Base-by-base conservation (phyloP, 2,329 filamentous ascomycete genomes). In the Chaetomium globosum region DNA sequence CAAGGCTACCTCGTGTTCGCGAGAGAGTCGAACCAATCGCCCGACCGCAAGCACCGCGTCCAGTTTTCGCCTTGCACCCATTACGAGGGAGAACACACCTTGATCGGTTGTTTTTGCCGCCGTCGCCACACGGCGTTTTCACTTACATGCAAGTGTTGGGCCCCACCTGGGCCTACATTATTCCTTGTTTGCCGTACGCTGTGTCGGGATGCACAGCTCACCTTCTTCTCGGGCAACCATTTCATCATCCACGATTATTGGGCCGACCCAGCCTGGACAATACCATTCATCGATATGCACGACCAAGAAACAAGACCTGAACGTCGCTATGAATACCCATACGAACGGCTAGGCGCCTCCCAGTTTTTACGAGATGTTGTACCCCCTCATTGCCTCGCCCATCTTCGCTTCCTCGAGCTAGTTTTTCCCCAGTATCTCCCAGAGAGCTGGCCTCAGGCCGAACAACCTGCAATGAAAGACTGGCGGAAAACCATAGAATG, bases 201-300 rank as follows among this genome's bases (percentile, higher is more conserved):
- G 19, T 48, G 12, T 48, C 30, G 31, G n/a, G 61, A 63, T 21
- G 61, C 61, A 9, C 63, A 65, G 58, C 31, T 61, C 31, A 39
- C 56, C 58, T 65, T 65, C 63, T 65, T 62, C 54, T 65, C 64
- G 33, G 26, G 46, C 31, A 65, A 65, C 58, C 57, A 57, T 30
- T 65, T 65, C 58, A 31, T 61, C 10, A 46, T 65, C 26, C 58
- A 65, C 57, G 63, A 65, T 46, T 46, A 48, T 48, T n/a, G n/a
- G 43, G 43, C 43, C 43, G 43, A 48, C 43, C 43, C 43, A 9
- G 21, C 6, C n/a, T 48, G 43, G 43, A 19, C 19, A 21, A 9
- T 48, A 10, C 43, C 43, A 21, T 48, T 48, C n/a, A 1, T 48
- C 43, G 33, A 48, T n/a, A 9, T 21, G 1, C 2, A n/a, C 4